Evolutionary conservation across 2,329 filamentous ascomycete species (phyloP), one percentile per base, ranked within the genome.

Genomic region (Calonectria montana): DNA sequence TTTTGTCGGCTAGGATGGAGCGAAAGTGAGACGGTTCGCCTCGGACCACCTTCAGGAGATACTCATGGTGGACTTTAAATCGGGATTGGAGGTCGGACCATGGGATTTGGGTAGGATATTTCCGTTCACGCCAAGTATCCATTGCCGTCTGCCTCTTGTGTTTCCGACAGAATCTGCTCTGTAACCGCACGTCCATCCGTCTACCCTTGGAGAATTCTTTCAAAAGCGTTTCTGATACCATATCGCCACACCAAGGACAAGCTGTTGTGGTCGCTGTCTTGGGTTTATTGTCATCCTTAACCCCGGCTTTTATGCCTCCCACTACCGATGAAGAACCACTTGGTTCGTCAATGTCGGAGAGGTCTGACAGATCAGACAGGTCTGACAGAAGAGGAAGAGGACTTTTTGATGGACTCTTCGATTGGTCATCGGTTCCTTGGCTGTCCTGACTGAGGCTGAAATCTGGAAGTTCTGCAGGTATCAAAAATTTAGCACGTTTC

Each of bases 231-330:
- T 84, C 82, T 65, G 91, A 87, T 7, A 96, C 91, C 3, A 84
- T 77, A 50, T 89, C 84, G 16, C 89, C 87, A 80, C 94, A 96
- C 84, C 94, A 89, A 1, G 93, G 92, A 79, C 94, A 96, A 25
- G 85, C 76, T 13, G 86, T 78, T 12, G 65, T 75, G 12, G 65
- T 57, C 12, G 85, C 76, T 10, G 86, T 77, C 13, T 65, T 75
- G 10, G 66, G 57, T 16, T 63, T 67, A 6, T 71, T 25, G 2
- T 41, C 41, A 9, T 29, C 65, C 37, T 67, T 71, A 4, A 69
- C 57, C 18, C 72, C 69, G 18, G 57, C 62, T 23, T 68, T 64
- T 15, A 61, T 69, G 18, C 47, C 48, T 5, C 74, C 65, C 13
- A 43, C 55, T 12, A 41, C 67, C 9, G 67, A 64, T 63, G 69